Conservation (phyloP, 2,329 filamentous ascomycete genomes). For the Fusarium solani-melongenae region DNA sequence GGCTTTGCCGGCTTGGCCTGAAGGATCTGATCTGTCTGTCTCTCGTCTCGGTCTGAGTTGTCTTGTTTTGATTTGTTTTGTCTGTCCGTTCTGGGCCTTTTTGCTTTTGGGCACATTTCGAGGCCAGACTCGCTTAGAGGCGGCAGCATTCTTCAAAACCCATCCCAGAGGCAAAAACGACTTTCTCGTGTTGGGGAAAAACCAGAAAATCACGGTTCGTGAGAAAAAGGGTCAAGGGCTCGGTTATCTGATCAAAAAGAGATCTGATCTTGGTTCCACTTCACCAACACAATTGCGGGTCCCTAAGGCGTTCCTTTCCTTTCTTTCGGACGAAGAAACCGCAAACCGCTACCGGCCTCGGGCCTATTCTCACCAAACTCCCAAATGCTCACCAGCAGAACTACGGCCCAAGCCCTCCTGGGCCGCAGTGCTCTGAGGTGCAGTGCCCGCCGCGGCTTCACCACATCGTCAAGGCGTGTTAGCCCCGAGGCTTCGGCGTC, state of each 20-base stretch:
- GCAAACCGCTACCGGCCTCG: background rate
- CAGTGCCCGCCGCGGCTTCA: constrained; percentile 24
- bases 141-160: constrained; percentile 8
- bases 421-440: constrained; percentile 24
- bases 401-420: constrained; percentile 29
- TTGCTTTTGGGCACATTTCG: constrained; percentile 10
- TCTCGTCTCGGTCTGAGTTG: background rate
- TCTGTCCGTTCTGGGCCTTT: background rate
- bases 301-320: background rate
- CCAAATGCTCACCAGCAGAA: constrained; percentile 31
- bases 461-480: constrained; percentile 13
- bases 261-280: constrained; percentile 19
- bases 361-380: background rate
- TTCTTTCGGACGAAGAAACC: background rate
- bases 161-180: background rate
- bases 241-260: constrained; percentile 14
- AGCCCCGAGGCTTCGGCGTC: constrained; percentile 11
- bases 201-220: background rate
- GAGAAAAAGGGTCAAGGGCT: constrained; percentile 7
- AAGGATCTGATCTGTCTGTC: constrained; percentile 11
- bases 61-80: background rate
- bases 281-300: constrained; percentile 15
- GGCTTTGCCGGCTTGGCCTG: constrained; percentile 2
- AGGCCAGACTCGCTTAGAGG: constrained; percentile 30
- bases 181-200: background rate